These are phyloP conservation scores for Tarenaya hassleriana DNA, from an alignment of 345 rosid species.

Conservation along the genomic window DNA sequence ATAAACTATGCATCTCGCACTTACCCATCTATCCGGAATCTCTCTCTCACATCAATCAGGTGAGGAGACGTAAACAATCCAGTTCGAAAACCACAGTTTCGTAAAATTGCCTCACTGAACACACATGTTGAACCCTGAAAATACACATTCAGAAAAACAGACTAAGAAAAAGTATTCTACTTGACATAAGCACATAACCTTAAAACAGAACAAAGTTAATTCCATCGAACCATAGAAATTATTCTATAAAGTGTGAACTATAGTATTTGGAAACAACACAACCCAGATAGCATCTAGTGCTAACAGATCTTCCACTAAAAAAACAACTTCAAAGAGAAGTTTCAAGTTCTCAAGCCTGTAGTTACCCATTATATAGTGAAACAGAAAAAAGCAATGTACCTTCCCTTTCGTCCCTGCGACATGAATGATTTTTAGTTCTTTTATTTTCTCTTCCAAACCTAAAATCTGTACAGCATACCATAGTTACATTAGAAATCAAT, in stretches of 20 bases:
- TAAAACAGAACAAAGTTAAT: background rate
- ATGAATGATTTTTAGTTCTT: slow-evolving; percentile 63
- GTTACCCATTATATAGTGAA: slow-evolving; percentile 2
- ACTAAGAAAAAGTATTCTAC: slow-evolving; percentile 8
- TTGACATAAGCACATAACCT: slow-evolving; percentile 2
- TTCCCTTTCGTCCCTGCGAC: slow-evolving; percentile 96
- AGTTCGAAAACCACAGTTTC: slow-evolving; percentile 73
- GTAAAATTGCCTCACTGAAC: slow-evolving; percentile 73
- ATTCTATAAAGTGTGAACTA: background rate
- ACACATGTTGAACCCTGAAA: slow-evolving; percentile 92
- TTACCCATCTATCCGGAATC: slow-evolving; percentile 77
- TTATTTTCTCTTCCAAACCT: slow-evolving; percentile 55
- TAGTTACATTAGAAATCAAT: slow-evolving; percentile 5
- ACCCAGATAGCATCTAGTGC: slow-evolving; percentile 4
- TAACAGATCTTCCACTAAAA: background rate
- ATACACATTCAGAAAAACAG: slow-evolving; percentile 2
- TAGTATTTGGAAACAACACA: slow-evolving; percentile 10
- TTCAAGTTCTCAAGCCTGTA: background rate
- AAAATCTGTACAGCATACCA: slow-evolving; percentile 43
- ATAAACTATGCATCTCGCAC: slow-evolving; percentile 21
- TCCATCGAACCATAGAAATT: background rate
- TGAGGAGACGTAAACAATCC: slow-evolving; percentile 92
- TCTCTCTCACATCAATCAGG: slow-evolving; percentile 87
- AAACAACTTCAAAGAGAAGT: background rate
- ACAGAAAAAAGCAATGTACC: slow-evolving; percentile 33